Conservation (phyloP, 306 rosid species). For the Lotus japonicus region DNA sequence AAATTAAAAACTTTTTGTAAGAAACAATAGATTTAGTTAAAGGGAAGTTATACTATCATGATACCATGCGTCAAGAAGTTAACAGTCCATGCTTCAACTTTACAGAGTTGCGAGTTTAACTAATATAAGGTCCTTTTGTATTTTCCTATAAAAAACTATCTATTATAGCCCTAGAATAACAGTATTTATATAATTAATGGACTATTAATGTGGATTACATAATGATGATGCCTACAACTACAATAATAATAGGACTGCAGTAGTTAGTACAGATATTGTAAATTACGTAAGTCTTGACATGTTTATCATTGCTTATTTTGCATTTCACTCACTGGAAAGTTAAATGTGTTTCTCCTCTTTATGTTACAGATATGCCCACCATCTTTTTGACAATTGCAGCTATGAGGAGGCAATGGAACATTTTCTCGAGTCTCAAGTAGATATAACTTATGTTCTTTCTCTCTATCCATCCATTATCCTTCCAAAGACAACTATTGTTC, state of each 20-base stretch:
- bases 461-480: conserved; percentile 73
- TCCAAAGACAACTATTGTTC: conserved; percentile 70
- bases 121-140: conserved; percentile 3
- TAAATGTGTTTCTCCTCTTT: conserved; percentile 23
- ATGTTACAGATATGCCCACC: conserved; percentile 77
- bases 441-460: conserved; percentile 84
- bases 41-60: background rate
- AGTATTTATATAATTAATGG: background rate
- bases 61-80: background rate
- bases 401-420: conserved; percentile 98
- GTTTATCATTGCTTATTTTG: conserved; percentile 3
- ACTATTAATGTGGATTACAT: background rate
- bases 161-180: background rate
- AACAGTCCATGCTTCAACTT: background rate
- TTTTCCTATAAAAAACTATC: too few species aligned
- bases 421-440: conserved; percentile 84
- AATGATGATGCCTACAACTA: conserved; percentile 7
- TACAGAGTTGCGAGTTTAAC: background rate
- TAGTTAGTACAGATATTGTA: background rate
- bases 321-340: background rate
- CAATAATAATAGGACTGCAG: background rate
- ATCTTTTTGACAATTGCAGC: conserved; percentile 85
- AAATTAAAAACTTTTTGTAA: background rate
- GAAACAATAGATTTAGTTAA: background rate
- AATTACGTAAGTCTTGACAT: background rate